Percentiles rank a stretch among this genome's conserved stretches.
These are phyloP conservation scores for Symbiodinium pilosum DNA, from an alignment of 73 alveolate species.

Conservation along the genomic window DNA sequence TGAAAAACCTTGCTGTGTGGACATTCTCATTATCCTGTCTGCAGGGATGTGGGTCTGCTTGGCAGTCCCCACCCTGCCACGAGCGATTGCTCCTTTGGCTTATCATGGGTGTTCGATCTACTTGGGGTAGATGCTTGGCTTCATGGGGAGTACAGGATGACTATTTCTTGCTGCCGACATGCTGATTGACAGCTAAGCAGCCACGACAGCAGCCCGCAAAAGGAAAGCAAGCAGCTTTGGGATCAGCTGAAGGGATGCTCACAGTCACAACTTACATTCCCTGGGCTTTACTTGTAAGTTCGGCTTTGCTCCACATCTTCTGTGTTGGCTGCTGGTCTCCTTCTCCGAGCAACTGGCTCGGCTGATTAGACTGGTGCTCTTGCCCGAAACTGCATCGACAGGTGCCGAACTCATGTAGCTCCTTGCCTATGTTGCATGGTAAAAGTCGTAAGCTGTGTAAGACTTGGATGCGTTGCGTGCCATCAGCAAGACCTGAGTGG, in stretches of 20 bases:
- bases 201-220: background rate
- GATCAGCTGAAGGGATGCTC: background rate
- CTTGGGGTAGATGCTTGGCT: too few species aligned
- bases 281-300: too few species aligned
- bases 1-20: too few species aligned
- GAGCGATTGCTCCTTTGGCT: background rate
- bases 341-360: background rate
- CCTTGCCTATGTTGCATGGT: too few species aligned
- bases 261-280: too few species aligned
- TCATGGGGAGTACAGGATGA: too few species aligned
- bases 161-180: background rate
- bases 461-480: too few species aligned
- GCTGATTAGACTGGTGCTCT: background rate
- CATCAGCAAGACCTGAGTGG: too few species aligned
- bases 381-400: background rate
- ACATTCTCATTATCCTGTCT: background rate
- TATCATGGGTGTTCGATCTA: background rate
- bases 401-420: too few species aligned
- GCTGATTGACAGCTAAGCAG: background rate
- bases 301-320: too few species aligned
- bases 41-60: background rate
- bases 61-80: slow-evolving; percentile 1
- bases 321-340: background rate
- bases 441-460: too few species aligned
- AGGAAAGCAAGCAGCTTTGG: background rate